Base-by-base conservation (phyloP, 495 filamentous ascomycete species). In the Lasiosphaeria miniovina region DNA sequence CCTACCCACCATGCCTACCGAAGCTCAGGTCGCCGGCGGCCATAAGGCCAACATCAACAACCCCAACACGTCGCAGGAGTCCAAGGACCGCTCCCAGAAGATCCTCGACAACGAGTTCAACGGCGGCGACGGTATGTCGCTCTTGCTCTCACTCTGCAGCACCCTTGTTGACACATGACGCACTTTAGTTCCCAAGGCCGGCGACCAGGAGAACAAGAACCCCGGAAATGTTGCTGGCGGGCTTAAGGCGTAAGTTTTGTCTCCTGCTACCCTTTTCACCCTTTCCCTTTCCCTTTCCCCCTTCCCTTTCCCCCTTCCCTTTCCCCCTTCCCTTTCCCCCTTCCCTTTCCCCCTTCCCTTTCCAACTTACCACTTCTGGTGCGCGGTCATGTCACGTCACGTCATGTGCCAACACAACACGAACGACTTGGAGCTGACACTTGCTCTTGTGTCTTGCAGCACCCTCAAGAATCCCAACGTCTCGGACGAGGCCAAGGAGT, bases 41-140 rank as follows among this genome's bases (percentile, higher is more conserved):
- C 76, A 79, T 71, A 80, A 79, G 72, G 78, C 75, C 52, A 81
- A 74, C 63, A 55, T 80, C 54, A 74, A 74, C 61, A 81, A 79
- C 69, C 74, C 78, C 49, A 79, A 74, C 71, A 70, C 62, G 55
- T 71, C 65, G 15, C 36, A 70, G 15, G 65, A 66, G 57, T 63
- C 72, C 38, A 75, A 73, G 67, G 58, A 76, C 60, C 70, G 75
- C 60, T 77, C 73, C 9, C 67, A 68, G 54, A 60, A 71, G 17
- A 67, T 79, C 15, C 69, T 80, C 50, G 69, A 80, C 1, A 64
- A 75, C n/a, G 73, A 76, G 61, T 75, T 73, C 57, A 69, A 72
- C 15, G 72, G 73, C 36, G 72, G 71, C 33, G 48, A 74, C 51
- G 68, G 72, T 72, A 56, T 41, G 69, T 57, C 7, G 14, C 32